phyloP scores from a whole-genome alignment of 441 rosid species.

The Adansonia gregorii region DNA sequence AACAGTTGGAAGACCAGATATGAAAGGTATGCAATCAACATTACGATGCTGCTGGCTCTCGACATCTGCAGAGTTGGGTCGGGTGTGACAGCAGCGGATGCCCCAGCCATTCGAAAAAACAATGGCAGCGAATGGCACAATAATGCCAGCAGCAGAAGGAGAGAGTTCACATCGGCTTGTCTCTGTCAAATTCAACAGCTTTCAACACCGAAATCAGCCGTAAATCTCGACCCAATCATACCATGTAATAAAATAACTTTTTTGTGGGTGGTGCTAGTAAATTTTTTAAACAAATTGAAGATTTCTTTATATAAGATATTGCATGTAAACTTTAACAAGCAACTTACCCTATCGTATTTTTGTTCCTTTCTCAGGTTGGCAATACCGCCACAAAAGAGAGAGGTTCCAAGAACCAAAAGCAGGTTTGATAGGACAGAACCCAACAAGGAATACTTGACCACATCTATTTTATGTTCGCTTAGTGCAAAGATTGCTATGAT shows the following conservation, averaged over 20 bases:
- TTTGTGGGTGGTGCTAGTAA: neutral
- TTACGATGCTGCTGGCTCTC: slow-evolving; percentile 73
- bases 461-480: slow-evolving; percentile 55
- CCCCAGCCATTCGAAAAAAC: slow-evolving; percentile 51
- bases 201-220: neutral
- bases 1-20: slow-evolving; percentile 70
- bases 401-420: slow-evolving; percentile 85
- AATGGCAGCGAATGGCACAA: slow-evolving; percentile 73
- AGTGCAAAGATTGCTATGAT: slow-evolving; percentile 86
- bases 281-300: neutral
- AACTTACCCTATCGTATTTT: slow-evolving; percentile 69
- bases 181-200: slow-evolving; percentile 44
- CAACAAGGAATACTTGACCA: slow-evolving; percentile 82
- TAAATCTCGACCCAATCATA: neutral
- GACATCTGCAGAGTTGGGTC: slow-evolving; percentile 58
- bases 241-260: neutral
- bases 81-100: slow-evolving; percentile 28
- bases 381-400: slow-evolving; percentile 84
- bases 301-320: neutral
- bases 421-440: slow-evolving; percentile 91
- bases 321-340: neutral
- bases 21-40: slow-evolving; percentile 63
- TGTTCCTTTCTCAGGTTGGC: slow-evolving; percentile 65
- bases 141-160: slow-evolving; percentile 63
- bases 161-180: slow-evolving; percentile 81